Evolutionary conservation across 352 stramenopile genomes (phyloP).

Genomic region (Aphanomyces astaci): DNA sequence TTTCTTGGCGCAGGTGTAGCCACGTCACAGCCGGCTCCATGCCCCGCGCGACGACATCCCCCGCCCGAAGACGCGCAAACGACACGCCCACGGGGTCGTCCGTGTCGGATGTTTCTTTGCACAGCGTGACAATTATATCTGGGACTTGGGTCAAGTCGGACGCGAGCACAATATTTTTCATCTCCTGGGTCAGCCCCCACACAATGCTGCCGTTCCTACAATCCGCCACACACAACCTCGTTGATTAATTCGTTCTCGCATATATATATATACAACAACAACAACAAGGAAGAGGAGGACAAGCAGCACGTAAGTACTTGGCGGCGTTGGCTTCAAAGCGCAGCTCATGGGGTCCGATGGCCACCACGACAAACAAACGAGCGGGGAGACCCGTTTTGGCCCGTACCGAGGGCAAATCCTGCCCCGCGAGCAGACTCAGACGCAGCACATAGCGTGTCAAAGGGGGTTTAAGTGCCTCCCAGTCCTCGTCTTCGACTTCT

Average conservation of each 20-base stretch:
- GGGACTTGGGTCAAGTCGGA: constrained; percentile 61
- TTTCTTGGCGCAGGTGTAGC: constrained; percentile 51
- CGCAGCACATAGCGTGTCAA: constrained; percentile 41
- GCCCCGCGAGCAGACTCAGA: constrained; percentile 49
- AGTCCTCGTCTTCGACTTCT: constrained; percentile 32
- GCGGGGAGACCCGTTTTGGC: constrained; percentile 10
- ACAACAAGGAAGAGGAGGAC: no score
- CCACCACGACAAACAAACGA: constrained; percentile 31
- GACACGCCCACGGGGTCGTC: constrained; percentile 54
- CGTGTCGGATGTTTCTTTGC: constrained; percentile 39
- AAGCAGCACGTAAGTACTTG: constrained; percentile 50
- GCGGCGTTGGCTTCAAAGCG: constrained; percentile 48
- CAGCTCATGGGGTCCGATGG: constrained; percentile 39
- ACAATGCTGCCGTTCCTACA: constrained; percentile 8
- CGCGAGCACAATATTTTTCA: constrained; percentile 37
- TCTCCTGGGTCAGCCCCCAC: constrained; percentile 6
- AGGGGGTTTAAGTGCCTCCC: constrained; percentile 31
- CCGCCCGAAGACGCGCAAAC: constrained; percentile 37
- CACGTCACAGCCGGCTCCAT: constrained; percentile 46
- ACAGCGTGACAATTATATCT: constrained; percentile 59
- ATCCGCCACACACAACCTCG: no score
- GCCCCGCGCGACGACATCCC: constrained; percentile 35
- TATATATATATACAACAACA: no score
- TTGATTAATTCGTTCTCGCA: no score
- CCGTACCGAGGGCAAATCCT: constrained; percentile 36